Conservation (phyloP, 2,329 filamentous ascomycete species). For the Pezicula neosporulosa region DNA sequence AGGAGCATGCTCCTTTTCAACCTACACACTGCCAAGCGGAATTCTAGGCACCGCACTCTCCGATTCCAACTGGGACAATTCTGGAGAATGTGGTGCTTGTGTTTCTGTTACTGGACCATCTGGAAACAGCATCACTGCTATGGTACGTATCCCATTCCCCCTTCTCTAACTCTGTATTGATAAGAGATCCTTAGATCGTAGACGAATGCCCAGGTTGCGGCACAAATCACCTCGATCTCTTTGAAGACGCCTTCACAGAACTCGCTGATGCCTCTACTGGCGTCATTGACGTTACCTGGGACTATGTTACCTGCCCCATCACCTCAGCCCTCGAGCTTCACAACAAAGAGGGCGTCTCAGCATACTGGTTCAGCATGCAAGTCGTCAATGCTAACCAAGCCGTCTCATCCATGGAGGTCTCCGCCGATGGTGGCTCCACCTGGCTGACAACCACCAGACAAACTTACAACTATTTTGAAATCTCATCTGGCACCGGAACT, state of each 20-base stretch:
- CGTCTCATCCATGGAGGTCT: slow-evolving; percentile 55
- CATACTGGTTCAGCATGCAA: slow-evolving; percentile 59
- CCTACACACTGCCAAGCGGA: slow-evolving; percentile 56
- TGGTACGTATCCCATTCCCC: slow-evolving; percentile 41
- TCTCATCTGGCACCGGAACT: slow-evolving; percentile 51
- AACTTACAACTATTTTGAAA: slow-evolving; percentile 61
- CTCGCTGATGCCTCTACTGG: slow-evolving; percentile 42
- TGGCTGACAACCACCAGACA: slow-evolving; percentile 54
- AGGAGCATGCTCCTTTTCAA: slow-evolving; percentile 61
- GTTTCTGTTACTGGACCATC: slow-evolving; percentile 54
- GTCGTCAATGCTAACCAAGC: slow-evolving; percentile 59
- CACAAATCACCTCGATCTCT: slow-evolving; percentile 52
- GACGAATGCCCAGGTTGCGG: slow-evolving; percentile 55
- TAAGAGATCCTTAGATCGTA: slow-evolving; percentile 37
- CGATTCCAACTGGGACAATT: slow-evolving; percentile 51
- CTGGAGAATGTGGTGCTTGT: slow-evolving; percentile 58
- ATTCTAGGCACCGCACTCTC: slow-evolving; percentile 62
- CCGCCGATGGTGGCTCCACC: slow-evolving; percentile 53
- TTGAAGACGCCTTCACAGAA: slow-evolving; percentile 43
- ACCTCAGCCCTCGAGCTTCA: slow-evolving; percentile 44
- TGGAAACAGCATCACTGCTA: slow-evolving; percentile 57
- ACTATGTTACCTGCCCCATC: slow-evolving; percentile 48
- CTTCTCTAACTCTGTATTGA: slow-evolving; percentile 1
- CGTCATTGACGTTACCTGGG: slow-evolving; percentile 46
- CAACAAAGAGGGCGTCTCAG: slow-evolving; percentile 49